phyloP scores from a whole-genome alignment of 768 basidiomycete species.

The Phlebiopsis flavidoalba region DNA sequence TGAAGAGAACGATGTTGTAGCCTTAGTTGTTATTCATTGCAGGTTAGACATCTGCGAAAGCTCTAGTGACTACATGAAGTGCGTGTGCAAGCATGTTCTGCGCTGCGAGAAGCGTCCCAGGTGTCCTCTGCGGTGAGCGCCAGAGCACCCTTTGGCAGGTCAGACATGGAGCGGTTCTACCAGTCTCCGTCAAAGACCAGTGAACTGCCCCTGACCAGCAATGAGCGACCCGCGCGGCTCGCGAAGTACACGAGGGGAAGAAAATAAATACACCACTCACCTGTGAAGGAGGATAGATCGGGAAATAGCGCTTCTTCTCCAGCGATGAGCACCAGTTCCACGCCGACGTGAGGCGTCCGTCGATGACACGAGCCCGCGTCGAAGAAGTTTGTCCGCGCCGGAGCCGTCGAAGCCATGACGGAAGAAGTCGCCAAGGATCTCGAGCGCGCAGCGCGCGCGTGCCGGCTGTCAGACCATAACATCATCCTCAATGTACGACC shows the following conservation, averaged over 20 bases:
- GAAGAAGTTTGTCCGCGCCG: slow-evolving; percentile 88
- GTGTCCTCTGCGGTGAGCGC: too few relatives aligned
- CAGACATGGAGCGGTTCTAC: slow-evolving; percentile 31
- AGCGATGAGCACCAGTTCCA: slow-evolving; percentile 89
- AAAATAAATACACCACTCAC: slow-evolving; percentile 44
- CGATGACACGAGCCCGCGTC: slow-evolving; percentile 80
- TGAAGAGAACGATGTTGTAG: neutral
- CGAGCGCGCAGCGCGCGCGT: slow-evolving; percentile 61
- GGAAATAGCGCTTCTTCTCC: slow-evolving; percentile 86
- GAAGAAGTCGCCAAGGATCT: slow-evolving; percentile 82
- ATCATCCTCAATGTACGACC: slow-evolving; percentile 77
- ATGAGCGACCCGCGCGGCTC: neutral
- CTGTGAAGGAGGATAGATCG: slow-evolving; percentile 70
- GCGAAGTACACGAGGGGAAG: neutral
- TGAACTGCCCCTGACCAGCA: slow-evolving; percentile 54
- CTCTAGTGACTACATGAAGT: neutral
- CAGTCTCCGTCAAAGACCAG: slow-evolving; percentile 86
- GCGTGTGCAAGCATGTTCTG: too few relatives aligned
- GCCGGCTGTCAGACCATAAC: slow-evolving; percentile 73
- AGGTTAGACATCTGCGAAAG: neutral
- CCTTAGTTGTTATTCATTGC: neutral
- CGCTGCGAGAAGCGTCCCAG: too few relatives aligned
- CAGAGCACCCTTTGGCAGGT: too few relatives aligned
- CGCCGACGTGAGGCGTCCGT: slow-evolving; percentile 81
- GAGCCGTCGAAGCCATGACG: slow-evolving; percentile 86